Evolutionary conservation across 768 basidiomycete species (phyloP).

Genomic region (Leccinum sublutescens): DNA sequence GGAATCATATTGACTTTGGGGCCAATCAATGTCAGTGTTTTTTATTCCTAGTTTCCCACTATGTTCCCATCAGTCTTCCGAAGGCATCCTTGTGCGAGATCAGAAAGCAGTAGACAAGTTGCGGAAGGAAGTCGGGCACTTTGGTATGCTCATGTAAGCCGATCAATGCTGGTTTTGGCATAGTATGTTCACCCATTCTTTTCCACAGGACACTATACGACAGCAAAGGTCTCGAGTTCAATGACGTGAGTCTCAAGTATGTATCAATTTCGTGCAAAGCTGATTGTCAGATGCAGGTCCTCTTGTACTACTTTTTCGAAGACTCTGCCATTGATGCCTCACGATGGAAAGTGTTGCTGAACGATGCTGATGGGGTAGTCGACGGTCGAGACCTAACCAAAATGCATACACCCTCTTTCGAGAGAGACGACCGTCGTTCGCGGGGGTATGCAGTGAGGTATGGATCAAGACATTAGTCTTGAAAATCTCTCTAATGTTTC

Average conservation of each 20-base stretch:
- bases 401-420: too few species aligned
- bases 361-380: constrained; percentile 33
- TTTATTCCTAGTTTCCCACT: not conserved
- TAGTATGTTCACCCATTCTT: not conserved
- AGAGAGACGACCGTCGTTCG: too few species aligned
- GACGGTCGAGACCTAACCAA: constrained; percentile 10
- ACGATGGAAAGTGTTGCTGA: constrained; percentile 62
- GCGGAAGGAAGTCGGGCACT: constrained; percentile 50
- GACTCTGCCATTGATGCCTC: constrained; percentile 51
- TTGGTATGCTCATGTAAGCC: constrained; percentile 57
- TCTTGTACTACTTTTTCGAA: constrained; percentile 73
- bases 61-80: not conserved
- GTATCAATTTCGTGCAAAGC: not conserved
- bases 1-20: constrained; percentile 55
- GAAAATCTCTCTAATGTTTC: too few species aligned
- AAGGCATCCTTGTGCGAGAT: constrained; percentile 71
- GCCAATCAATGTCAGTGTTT: constrained; percentile 57
- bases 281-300: constrained; percentile 43
- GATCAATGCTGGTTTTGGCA: not conserved
- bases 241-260: constrained; percentile 12
- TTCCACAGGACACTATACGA: constrained; percentile 30
- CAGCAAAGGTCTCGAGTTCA: constrained; percentile 32
- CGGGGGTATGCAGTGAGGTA: too few species aligned
- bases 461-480: too few species aligned
- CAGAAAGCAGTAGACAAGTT: constrained; percentile 49